A percentile compares a stretch with the other conserved stretches of the same genome.
phyloP scores from a whole-genome alignment of 192 early-diverging fungal species.

The Coemansia sp. region DNA sequence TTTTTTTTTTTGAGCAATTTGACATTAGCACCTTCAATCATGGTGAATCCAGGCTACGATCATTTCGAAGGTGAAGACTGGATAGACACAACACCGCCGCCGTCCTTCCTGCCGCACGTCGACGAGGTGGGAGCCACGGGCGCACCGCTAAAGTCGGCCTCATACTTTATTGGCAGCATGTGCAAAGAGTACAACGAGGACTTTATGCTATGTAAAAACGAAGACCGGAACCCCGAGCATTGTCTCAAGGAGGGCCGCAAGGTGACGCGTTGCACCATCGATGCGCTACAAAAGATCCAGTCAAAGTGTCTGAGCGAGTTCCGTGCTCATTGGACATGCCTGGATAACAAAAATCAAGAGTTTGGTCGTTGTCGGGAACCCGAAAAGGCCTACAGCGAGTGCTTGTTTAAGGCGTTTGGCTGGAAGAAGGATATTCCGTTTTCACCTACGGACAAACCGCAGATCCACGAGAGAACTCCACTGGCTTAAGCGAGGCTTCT shows the following conservation, averaged over 20 bases:
- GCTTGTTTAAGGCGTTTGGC: conserved; percentile 82
- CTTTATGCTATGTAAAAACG: conserved; percentile 95
- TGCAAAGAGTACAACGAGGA: conserved; percentile 95
- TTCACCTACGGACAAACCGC: conserved; percentile 48
- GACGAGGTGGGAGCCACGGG: conserved; percentile 88
- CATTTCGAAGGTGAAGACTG: conserved; percentile 55
- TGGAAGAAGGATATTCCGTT: conserved; percentile 71
- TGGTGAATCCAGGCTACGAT: conserved; percentile 49
- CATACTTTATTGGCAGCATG: conserved; percentile 83
- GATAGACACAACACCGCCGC: conserved; percentile 84
- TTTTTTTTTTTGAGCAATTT: neutral
- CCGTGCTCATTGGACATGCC: conserved; percentile 86
- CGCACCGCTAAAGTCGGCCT: conserved; percentile 87
- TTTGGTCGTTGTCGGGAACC: conserved; percentile 72
- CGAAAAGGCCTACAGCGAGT: conserved; percentile 81
- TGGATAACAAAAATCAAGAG: conserved; percentile 91
- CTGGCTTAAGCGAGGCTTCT: too few species aligned
- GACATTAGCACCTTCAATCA: conserved; percentile 1
- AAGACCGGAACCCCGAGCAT: conserved; percentile 82
- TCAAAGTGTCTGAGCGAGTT: conserved; percentile 85
- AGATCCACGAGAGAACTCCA: conserved; percentile 35
- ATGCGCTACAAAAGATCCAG: conserved; percentile 83
- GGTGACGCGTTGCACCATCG: conserved; percentile 91
- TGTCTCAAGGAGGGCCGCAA: conserved; percentile 93
- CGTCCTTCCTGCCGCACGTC: conserved; percentile 66